Evolutionary conservation across 192 early-diverging fungal species (phyloP).

Genomic region (Chytriomyces hyalinus): DNA sequence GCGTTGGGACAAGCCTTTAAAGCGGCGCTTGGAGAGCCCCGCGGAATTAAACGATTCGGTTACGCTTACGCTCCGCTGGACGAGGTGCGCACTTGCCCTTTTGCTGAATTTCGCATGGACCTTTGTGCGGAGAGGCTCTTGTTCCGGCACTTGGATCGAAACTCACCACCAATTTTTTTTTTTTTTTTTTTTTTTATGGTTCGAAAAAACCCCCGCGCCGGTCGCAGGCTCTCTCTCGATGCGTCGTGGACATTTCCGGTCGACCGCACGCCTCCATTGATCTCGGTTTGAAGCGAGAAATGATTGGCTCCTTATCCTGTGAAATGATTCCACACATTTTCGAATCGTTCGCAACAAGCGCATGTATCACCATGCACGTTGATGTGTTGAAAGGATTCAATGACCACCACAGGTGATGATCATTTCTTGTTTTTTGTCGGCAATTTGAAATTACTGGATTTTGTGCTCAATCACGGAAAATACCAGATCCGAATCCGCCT

Average conservation of each 20-base stretch:
- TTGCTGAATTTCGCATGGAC: background rate
- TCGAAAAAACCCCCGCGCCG: background rate
- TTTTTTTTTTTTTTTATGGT: conserved; percentile 36
- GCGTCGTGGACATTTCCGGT: conserved; percentile 97
- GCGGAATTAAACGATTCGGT: conserved; percentile 93
- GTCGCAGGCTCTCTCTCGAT: conserved; percentile 85
- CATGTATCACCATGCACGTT: conserved; percentile 94
- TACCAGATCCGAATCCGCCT: conserved; percentile 86
- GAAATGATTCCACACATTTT: conserved; percentile 99
- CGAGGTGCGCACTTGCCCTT: conserved; percentile 58
- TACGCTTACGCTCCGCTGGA: conserved; percentile 95
- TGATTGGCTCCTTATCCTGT: conserved; percentile 85
- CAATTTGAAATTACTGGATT: background rate
- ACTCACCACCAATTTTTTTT: background rate
- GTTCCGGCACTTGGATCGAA: no score
- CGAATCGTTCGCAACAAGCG: conserved; percentile 86
- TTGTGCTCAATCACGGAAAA: background rate
- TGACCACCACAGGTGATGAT: conserved; percentile 90
- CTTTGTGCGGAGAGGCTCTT: background rate
- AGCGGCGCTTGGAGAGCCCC: conserved; percentile 86
- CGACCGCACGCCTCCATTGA: conserved; percentile 83
- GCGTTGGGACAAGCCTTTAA: conserved; percentile 93
- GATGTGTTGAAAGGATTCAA: conserved; percentile 94
- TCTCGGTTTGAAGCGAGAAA: conserved; percentile 89
- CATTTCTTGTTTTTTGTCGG: background rate